phyloP scores from a whole-genome alignment of 1,284 basidiomycete species.

The Sporisorium reilianum region DNA sequence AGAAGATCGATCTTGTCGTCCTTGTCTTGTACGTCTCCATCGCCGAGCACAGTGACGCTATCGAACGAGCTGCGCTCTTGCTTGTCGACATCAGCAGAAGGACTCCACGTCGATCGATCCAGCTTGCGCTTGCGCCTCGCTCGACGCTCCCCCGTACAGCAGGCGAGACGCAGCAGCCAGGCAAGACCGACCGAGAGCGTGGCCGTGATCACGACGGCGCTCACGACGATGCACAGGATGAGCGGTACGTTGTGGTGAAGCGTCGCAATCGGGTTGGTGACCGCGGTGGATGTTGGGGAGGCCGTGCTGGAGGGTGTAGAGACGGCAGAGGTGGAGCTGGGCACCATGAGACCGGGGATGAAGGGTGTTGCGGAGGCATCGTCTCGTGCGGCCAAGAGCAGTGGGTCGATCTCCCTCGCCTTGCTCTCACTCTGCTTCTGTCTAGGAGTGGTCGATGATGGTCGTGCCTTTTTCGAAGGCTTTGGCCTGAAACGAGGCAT shows the following conservation, averaged over 20 bases:
- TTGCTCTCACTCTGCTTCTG: conserved; percentile 4
- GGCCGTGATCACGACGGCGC: conserved; percentile 39
- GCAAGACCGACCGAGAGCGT: conserved; percentile 46
- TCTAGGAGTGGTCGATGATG: not conserved
- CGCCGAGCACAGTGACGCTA: conserved; percentile 28
- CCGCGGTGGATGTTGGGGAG: conserved; percentile 13
- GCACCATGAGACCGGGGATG: conserved; percentile 9
- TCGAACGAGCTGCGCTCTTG: conserved; percentile 18
- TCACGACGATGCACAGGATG: conserved; percentile 48
- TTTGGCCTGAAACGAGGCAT: conserved; percentile 26
- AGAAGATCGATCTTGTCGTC: conserved; percentile 36
- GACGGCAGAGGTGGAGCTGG: not conserved
- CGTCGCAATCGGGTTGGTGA: conserved; percentile 17
- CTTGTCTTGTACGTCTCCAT: conserved; percentile 24
- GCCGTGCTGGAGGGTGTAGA: conserved; percentile 1
- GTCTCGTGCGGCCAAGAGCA: not conserved
- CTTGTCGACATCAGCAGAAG: conserved; percentile 15
- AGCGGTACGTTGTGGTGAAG: conserved; percentile 50
- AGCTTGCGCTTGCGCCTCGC: conserved; percentile 28
- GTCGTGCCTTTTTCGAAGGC: conserved; percentile 6
- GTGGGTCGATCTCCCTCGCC: conserved; percentile 3
- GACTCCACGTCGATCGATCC: conserved; percentile 31
- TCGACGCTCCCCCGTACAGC: conserved; percentile 29
- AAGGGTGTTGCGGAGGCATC: conserved; percentile 9
- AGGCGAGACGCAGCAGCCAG: conserved; percentile 44